Base-by-base conservation (phyloP, 257 asterid species). In the Agastache rugosa region DNA sequence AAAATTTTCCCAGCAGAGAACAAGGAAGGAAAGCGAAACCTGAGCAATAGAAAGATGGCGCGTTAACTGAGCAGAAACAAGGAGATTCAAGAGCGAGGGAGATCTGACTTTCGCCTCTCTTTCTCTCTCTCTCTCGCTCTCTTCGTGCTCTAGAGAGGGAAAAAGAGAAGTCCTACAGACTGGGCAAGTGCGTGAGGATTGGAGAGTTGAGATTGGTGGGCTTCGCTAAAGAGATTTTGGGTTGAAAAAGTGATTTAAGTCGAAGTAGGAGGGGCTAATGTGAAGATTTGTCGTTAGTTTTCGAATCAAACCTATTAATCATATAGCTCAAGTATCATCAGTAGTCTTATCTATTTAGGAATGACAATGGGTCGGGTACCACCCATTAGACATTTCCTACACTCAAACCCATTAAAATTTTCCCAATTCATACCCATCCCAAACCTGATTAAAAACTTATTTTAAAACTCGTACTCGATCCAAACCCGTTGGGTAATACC, bases 31-130 rank as follows among this genome's bases (percentile, higher is more conserved):
- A 31, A 11, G 23, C 22, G 39, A 35, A 39, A 67, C 29, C 75
- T 35, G 72, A 75, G 41, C 73, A 73, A 73, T 51, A 34, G 44
- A 39, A 55, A 42, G 80, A 53, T 27, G 77, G 34, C 76, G 20
- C 61, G 61, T n/a, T 12, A 39, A 45, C 69, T 63, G 45, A 79
- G 67, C 48, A 72, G 31, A 48, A 41, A 35, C 64, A 17, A 11
- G 45, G 71, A 73, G 70, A 74, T 44, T 50, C 35, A 58, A 48
- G 20, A n/a, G 61, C 60, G 51, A 69, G 61, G 58, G 79, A 72
- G 79, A 82, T 76, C 81, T 78, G 75, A 68, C 81, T 79, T 75
- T 29, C 20, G 76, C 74, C 73, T 54, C 66, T 75, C 72, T 59
- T 51, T 69, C 29, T 67, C 53, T 71, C 64, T 65, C 74, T 31